Percentiles rank a stretch among this genome's conserved stretches.
Conservation (phyloP, 2,329 filamentous ascomycete species). For the Botryotinia convoluta region DNA sequence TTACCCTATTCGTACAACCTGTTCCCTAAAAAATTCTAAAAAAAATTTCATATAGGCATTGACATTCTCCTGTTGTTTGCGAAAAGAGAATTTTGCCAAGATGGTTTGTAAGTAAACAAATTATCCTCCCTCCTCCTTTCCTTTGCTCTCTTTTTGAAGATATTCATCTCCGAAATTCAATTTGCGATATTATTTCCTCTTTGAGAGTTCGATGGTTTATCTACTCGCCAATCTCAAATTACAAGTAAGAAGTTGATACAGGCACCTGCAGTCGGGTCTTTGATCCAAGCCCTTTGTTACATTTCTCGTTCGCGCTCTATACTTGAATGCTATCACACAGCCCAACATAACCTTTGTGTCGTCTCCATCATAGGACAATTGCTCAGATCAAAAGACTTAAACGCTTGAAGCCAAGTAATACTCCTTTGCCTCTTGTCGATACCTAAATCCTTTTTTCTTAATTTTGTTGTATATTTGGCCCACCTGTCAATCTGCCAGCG, state of each 20-base stretch:
- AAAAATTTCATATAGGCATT: not conserved
- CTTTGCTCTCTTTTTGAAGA: conserved; percentile 26
- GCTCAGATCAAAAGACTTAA: not conserved
- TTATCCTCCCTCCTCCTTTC: conserved; percentile 7
- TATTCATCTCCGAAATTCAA: not conserved
- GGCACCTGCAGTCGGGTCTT: conserved; percentile 4
- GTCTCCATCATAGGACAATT: not conserved
- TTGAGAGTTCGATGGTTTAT: not conserved
- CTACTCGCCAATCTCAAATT: not conserved
- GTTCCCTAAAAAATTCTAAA: not conserved
- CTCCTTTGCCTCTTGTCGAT: not conserved
- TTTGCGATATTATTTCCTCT: not conserved
- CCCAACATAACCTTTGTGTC: conserved; percentile 4
- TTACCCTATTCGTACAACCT: not conserved
- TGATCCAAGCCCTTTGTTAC: conserved; percentile 18
- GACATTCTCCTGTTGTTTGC: not conserved
- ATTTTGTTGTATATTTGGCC: not conserved
- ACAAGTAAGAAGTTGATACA: not conserved
- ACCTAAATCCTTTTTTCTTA: not conserved
- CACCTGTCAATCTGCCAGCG: conserved; percentile 12
- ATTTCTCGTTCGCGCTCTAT: not conserved
- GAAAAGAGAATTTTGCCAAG: conserved; percentile 19
- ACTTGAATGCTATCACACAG: conserved; percentile 1
- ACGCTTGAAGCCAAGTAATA: conserved; percentile 13
- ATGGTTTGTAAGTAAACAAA: conserved; percentile 29